Percentiles rank a stretch among this genome's conserved stretches.
Conservation (phyloP, 768 basidiomycete genomes). For the Phallus indusiatus region DNA sequence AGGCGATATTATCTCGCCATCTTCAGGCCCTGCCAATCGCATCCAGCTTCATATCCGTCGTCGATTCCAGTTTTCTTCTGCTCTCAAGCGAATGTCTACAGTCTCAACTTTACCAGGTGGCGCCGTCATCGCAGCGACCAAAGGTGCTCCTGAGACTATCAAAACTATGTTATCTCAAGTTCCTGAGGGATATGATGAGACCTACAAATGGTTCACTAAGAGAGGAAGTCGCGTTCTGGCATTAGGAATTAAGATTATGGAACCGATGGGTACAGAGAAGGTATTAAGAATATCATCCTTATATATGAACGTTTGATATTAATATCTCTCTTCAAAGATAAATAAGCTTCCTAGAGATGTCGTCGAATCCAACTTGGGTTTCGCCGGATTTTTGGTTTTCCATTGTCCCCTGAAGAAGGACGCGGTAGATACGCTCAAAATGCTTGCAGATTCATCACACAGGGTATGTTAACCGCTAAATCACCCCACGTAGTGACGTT, state of each 20-base stretch:
- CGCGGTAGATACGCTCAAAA: conserved; percentile 82
- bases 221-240: conserved; percentile 92
- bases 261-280: conserved; percentile 58
- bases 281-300: conserved; percentile 29
- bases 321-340: conserved; percentile 44
- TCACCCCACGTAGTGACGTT: not conserved
- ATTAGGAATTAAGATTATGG: conserved; percentile 79
- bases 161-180: conserved; percentile 71
- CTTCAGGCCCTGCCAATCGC: conserved; percentile 38
- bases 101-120: conserved; percentile 59
- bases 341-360: conserved; percentile 77
- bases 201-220: conserved; percentile 90
- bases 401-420: conserved; percentile 95
- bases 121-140: conserved; percentile 63
- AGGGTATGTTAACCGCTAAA: conserved; percentile 49
- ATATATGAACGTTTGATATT: not conserved
- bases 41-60: conserved; percentile 67
- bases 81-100: conserved; percentile 96
- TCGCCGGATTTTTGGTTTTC: conserved; percentile 98
- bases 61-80: conserved; percentile 96
- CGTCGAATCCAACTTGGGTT: conserved; percentile 69
- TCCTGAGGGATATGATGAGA: conserved; percentile 81
- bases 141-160: conserved; percentile 97
- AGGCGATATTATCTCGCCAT: conserved; percentile 63
- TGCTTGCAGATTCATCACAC: conserved; percentile 94